Base-by-base conservation (phyloP, 2,329 filamentous ascomycete genomes). In the Cladobotryum mycophilum region DNA sequence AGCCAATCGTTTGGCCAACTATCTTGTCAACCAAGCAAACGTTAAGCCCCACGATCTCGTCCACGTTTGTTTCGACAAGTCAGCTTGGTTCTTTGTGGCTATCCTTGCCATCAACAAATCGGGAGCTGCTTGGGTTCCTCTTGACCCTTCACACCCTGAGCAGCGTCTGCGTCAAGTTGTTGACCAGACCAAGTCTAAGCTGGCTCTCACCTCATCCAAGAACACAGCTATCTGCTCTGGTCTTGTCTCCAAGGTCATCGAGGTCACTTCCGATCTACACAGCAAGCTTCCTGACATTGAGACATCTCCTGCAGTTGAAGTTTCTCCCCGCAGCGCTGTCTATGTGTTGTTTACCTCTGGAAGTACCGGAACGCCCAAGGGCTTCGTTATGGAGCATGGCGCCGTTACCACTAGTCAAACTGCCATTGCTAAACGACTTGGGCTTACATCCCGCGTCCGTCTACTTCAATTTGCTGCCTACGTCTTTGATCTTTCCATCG, bases 401-500 rank as follows among this genome's bases (percentile, higher is more conserved):
- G 37, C 52, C 5, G 1, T 51, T 3, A 47, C 34, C 11, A 51
- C 52, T 2, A 47, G 38, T 4, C 40, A 41, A 17, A 35, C 6
- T 11, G 40, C 43, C 5, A 12, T 41, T 14, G 42, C 30, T 5
- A 18, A 2, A 4, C n/a, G 37, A 2, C 12, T 51, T 8, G 40
- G 37, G 0, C 1, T 51, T 7, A 38, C 17, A 2, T 20, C 12
- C 3, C 22, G 47, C 1, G n/a, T 34, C 13, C 30, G 30, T 14
- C 20, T 48, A 25, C 52, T 57, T 5, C 50, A 58, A 1, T 57
- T 58, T 48, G 47, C 55, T 7, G 52, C 55, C 1, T 54, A 45
- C 7, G 53, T 45, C 14, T 57, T 56, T 18, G 56, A 58, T 5
- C 47, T 48, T 3, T 51, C 47, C 3, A 17, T 56, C 12, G 20